Evolutionary conservation across 2,329 filamentous ascomycete species (phyloP), one percentile per base, ranked within the genome.

Genomic region (Microcyclospora tardicrescens): DNA sequence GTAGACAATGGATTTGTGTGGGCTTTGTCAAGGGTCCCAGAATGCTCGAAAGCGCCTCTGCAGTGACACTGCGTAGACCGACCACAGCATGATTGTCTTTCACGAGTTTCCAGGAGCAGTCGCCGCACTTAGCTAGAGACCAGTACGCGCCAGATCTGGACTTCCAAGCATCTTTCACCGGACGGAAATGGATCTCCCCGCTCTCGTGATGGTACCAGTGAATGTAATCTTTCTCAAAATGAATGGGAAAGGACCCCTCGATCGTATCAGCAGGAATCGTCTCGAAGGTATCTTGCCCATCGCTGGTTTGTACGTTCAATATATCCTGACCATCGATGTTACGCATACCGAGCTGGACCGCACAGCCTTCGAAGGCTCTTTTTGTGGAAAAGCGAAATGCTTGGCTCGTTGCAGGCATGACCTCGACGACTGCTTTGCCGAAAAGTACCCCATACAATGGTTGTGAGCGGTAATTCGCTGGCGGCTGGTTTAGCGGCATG

Each of bases 201-300:
- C 56, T 58, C 2, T 42, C 35, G 0, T 77, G 10, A 32, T 80
- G 61, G 3, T 80, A 57, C 75, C 76, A 81, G 43, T 82, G 77
- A 0, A 71, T 60, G 36, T 71, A 79, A 6, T 66, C 56, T 0
- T 69, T 53, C 0, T 77, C 43, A 0, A 82, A 58, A 0, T 61
- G 51, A 0, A 45, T 46, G 0, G 77, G 78, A 0, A 80, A 54
- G 44, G 77, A 74, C 0, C 39, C 33, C 2, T 37, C 16, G 31
- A 68, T 62, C 0, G 58, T 29, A 0, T 38, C 9, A 0, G 36
- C 34, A 1, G 59, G 56, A 12, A 71, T 42, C 2, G 56, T 49
- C 37, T 69, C 63, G 1, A 63, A 48, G 0, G 62, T 14, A 1
- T 39, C 35, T 1, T 43, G n/a, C 6, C 32, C 2, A 2, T 49